Evolutionary conservation across 2,329 filamentous ascomycete genomes (phyloP).

Genomic region (Cladophialophora exuberans): DNA sequence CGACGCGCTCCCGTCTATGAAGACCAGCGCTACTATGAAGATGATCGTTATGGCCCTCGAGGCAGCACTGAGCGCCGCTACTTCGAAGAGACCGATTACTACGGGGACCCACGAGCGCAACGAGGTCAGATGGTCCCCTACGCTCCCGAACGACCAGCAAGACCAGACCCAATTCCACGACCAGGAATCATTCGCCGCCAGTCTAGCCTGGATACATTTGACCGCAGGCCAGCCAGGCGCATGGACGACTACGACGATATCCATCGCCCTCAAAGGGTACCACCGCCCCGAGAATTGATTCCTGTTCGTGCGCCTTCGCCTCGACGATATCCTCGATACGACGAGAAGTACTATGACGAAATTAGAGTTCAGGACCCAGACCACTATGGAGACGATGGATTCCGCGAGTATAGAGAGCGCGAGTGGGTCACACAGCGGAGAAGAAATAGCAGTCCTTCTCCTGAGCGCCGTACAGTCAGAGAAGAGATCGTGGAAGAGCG

Average conservation of each 20-base stretch:
- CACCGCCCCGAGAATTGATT: conserved; percentile 59
- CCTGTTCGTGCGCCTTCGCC: conserved; percentile 68
- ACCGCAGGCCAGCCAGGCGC: conserved; percentile 68
- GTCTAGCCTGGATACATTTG: conserved; percentile 88
- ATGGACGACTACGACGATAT: conserved; percentile 45
- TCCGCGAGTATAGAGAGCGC: conserved; percentile 66
- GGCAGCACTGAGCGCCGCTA: conserved; percentile 44
- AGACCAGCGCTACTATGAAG: conserved; percentile 46
- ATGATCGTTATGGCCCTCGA: conserved; percentile 49
- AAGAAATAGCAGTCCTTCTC: conserved; percentile 36
- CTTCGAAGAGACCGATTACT: conserved; percentile 38
- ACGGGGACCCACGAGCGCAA: conserved; percentile 47
- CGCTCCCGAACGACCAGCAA: conserved; percentile 59
- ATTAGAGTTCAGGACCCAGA: conserved; percentile 70
- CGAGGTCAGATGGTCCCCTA: conserved; percentile 60
- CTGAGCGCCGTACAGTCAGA: conserved; percentile 30
- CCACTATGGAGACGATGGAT: conserved; percentile 72
- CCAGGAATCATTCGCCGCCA: conserved; percentile 77
- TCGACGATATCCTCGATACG: conserved; percentile 56
- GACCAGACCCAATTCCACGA: conserved; percentile 57
- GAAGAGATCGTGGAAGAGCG: conserved; percentile 39
- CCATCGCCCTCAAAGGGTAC: conserved; percentile 42
- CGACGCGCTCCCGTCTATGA: conserved; percentile 37
- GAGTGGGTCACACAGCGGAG: conserved; percentile 55
- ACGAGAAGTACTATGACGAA: conserved; percentile 65